phyloP scores from a whole-genome alignment of 2,329 filamentous ascomycete genomes.

The Colletotrichum aenigma region DNA sequence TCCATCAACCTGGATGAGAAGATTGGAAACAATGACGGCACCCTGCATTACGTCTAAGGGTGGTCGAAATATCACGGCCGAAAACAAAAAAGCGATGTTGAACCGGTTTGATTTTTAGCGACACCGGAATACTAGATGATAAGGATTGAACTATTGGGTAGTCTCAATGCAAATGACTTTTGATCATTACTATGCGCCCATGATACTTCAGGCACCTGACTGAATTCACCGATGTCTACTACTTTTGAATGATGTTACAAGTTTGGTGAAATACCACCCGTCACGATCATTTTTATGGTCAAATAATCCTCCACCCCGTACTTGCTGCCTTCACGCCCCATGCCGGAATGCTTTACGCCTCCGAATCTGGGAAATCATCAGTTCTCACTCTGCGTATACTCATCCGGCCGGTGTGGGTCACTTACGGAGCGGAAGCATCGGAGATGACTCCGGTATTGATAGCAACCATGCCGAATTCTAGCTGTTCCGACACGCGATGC shows the following conservation, averaged over 20 bases:
- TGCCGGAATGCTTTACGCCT: constrained; percentile 21
- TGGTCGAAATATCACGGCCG: neutral
- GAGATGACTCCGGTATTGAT: constrained; percentile 58
- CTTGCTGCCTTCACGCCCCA: constrained; percentile 21
- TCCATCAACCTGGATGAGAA: constrained; percentile 38
- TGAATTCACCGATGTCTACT: neutral
- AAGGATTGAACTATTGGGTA: neutral
- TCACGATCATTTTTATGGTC: constrained; percentile 59
- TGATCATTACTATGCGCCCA: neutral
- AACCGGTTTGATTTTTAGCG: neutral
- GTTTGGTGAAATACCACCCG: constrained; percentile 23
- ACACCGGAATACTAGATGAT: neutral
- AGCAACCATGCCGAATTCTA: constrained; percentile 72
- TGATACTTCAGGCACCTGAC: neutral
- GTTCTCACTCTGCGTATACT: neutral
- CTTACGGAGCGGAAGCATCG: constrained; percentile 31
- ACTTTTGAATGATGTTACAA: neutral
- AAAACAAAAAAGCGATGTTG: neutral
- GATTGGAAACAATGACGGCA: constrained; percentile 36
- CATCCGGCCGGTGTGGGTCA: neutral
- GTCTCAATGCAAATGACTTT: neutral
- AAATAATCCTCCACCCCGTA: constrained; percentile 55
- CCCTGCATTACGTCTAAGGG: neutral
- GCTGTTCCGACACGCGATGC: constrained; percentile 46
- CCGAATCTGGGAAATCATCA: constrained; percentile 12